Conservation (phyloP, 2,329 filamentous ascomycete species). For the Sphaerostilbella broomeana region DNA sequence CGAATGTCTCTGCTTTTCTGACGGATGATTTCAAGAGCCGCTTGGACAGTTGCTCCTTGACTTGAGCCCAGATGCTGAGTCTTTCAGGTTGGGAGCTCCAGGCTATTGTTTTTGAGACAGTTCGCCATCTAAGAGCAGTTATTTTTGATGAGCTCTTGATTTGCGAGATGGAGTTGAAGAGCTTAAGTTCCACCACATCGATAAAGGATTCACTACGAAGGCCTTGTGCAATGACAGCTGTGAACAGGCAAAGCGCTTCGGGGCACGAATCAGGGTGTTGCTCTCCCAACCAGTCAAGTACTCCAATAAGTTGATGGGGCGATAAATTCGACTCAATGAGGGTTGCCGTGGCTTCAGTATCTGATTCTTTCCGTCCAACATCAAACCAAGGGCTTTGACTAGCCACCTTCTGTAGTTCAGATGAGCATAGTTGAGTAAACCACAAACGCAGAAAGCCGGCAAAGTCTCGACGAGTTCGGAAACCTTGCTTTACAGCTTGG, state of each 20-base stretch:
- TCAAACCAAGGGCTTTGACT: constrained; percentile 29
- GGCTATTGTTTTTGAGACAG: constrained; percentile 29
- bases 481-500: constrained; percentile 37
- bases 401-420: constrained; percentile 24
- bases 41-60: constrained; percentile 28
- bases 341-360: constrained; percentile 15
- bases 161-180: constrained; percentile 31
- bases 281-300: constrained; percentile 37
- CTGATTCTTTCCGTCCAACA: constrained; percentile 18
- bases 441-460: constrained; percentile 41
- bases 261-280: constrained; percentile 27
- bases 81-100: constrained; percentile 29
- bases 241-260: constrained; percentile 34
- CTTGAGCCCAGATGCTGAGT: constrained; percentile 26
- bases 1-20: constrained; percentile 30
- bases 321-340: constrained; percentile 39
- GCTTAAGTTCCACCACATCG: constrained; percentile 33
- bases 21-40: constrained; percentile 28
- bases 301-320: constrained; percentile 35
- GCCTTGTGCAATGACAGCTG: constrained; percentile 37
- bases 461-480: constrained; percentile 37
- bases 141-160: constrained; percentile 24
- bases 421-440: constrained; percentile 36
- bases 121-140: constrained; percentile 35
- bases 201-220: constrained; percentile 36